Evolutionary conservation across 192 early-diverging fungal species (phyloP), one percentile per base, ranked within the genome.

Genomic region (Spizellomyces punctatus): DNA sequence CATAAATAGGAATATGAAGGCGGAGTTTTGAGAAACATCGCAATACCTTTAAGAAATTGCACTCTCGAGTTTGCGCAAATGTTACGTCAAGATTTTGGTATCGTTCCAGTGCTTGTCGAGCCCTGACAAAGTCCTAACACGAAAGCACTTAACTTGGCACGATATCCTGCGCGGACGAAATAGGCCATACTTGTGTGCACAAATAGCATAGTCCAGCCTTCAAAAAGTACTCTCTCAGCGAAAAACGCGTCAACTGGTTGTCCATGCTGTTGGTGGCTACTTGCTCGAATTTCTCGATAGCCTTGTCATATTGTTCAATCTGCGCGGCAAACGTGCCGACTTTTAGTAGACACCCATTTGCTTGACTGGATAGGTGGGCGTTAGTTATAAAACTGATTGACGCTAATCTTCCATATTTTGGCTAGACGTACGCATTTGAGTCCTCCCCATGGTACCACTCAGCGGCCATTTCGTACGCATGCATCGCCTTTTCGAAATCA

Each of bases 391-490:
- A 75, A 41, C 6, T 8, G 46, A 58, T 36, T 0, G 27, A 36
- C 27, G 27, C 43, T 14, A 5, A 4, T 69, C 58, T 54, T 41
- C 59, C 59, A 41, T 17, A 61, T 61, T 6, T 42, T 42, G 4
- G n/a, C 17, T 43, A 17, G 46, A 86, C 89, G 76, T 86, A 95
- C 83, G 95, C 95, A 64, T 86, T 85, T 27, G 92, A 91, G 59
- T 96, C 96, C 64, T 98, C 96, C 55, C 87, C 91, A n/a, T 81
- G 74, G 76, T 94, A 99, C 91, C 94, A 93, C 43, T 99, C 95
- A 1, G 92, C 94, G 1, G 98, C 98, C 64, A 83, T 78, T 60
- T 95, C 86, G 82, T 98, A 99, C 5, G 95, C 92, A 27, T 90
- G 77, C 85, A 93, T 89, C 19, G 96, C 92, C 17, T 86, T 86